Evolutionary conservation across 176 grass and related monocot species (phyloP).

Genomic region (Juncus effusus): DNA sequence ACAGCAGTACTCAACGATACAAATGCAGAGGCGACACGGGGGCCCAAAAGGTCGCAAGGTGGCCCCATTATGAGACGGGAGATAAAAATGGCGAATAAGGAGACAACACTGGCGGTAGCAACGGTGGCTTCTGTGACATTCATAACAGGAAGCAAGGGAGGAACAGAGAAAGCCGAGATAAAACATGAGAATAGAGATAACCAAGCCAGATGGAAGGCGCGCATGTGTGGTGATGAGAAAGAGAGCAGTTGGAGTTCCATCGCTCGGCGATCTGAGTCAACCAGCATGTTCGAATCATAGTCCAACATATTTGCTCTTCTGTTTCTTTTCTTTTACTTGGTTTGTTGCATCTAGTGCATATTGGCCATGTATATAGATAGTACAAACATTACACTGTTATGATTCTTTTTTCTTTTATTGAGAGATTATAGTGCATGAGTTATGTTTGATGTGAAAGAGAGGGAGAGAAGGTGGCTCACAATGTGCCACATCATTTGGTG

Average conservation of each 20-base stretch:
- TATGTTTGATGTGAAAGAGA: no score
- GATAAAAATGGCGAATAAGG: constrained; percentile 43
- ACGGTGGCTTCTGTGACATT: constrained; percentile 35
- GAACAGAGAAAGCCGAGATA: constrained; percentile 70
- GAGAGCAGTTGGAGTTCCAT: constrained; percentile 45
- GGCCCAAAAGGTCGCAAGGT: constrained; percentile 60
- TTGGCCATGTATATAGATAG: no score
- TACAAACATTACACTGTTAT: no score
- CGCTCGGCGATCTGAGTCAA: constrained; percentile 46
- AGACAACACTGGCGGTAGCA: constrained; percentile 39
- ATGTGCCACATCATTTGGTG: no score
- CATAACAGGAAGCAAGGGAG: constrained; percentile 56
- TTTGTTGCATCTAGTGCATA: no score
- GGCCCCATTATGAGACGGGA: constrained; percentile 50
- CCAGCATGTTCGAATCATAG: not conserved
- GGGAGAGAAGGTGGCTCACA: no score
- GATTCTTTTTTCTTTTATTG: no score
- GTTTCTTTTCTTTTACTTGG: not conserved
- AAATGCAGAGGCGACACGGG: constrained; percentile 37
- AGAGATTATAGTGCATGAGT: no score
- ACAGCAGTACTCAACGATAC: constrained; percentile 36
- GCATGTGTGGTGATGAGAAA: constrained; percentile 48
- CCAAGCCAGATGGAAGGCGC: constrained; percentile 84
- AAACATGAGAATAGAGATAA: constrained; percentile 76
- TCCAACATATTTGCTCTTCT: constrained; percentile 8